Evolutionary conservation across 2,329 filamentous ascomycete genomes (phyloP).

Genomic region (Periconia sp.): DNA sequence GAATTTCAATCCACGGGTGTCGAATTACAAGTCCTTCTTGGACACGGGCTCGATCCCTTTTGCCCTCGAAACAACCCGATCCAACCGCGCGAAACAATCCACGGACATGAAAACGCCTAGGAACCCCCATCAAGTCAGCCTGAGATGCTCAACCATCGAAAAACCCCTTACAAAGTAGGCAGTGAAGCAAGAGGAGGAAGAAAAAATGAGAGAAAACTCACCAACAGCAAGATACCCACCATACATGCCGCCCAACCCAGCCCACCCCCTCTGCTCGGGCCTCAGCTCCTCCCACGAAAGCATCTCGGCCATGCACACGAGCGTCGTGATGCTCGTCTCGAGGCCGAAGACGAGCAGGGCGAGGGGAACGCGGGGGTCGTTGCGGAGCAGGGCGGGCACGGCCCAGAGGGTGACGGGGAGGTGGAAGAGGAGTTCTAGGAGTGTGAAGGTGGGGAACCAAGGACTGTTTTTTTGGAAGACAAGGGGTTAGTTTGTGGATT

Average conservation of each 20-base stretch:
- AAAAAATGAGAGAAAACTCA: constrained; percentile 17
- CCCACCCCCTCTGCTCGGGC: constrained; percentile 30
- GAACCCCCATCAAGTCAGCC: neutral
- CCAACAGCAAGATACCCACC: constrained; percentile 44
- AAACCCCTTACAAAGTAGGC: constrained; percentile 7
- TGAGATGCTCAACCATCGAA: neutral
- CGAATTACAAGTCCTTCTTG: too few relatives aligned
- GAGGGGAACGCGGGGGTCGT: constrained; percentile 63
- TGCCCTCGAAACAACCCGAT: constrained; percentile 31
- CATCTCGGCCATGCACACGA: constrained; percentile 68
- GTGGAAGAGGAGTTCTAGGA: constrained; percentile 67
- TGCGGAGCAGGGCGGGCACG: constrained; percentile 60
- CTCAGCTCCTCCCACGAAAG: constrained; percentile 56
- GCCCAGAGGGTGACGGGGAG: constrained; percentile 67
- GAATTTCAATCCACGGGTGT: too few relatives aligned
- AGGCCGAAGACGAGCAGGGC: constrained; percentile 66
- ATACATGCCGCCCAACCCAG: constrained; percentile 45
- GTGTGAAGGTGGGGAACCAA: constrained; percentile 65
- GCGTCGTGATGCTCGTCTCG: constrained; percentile 66
- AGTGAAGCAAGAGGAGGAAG: neutral
- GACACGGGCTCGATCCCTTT: constrained; percentile 31
- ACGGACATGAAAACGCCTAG: constrained; percentile 43
- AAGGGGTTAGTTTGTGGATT: too few relatives aligned
- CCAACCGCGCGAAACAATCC: constrained; percentile 41
- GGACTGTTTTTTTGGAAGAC: too few relatives aligned